Evolutionary conservation across 306 rosid species (phyloP).

Genomic region (Corylus heterophylla): DNA sequence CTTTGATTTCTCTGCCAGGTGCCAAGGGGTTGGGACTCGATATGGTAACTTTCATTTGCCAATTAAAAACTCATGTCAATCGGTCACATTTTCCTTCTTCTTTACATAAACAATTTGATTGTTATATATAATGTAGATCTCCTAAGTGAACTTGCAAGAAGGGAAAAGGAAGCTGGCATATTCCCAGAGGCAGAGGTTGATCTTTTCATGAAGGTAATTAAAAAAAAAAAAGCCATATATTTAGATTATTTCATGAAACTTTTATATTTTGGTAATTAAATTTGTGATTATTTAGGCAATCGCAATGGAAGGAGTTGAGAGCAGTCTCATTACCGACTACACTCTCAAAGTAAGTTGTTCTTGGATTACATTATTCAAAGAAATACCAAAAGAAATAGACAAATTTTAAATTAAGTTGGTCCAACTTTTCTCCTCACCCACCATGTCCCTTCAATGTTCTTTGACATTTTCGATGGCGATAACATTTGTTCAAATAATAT

Average conservation of each 20-base stretch:
- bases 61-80: too few species aligned
- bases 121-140: constrained; percentile 45
- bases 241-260: too few species aligned
- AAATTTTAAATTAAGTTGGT: not conserved
- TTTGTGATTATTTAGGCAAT: constrained; percentile 54
- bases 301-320: constrained; percentile 84
- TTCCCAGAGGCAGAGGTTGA: constrained; percentile 91
- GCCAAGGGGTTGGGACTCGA: constrained; percentile 92
- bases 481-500: too few species aligned
- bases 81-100: not conserved
- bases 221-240: too few species aligned
- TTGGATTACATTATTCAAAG: too few species aligned
- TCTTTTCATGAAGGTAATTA: constrained; percentile 89
- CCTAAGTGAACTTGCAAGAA: constrained; percentile 66
- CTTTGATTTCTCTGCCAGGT: constrained; percentile 88
- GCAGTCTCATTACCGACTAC: constrained; percentile 81
- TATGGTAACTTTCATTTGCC: constrained; percentile 49
- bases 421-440: constrained; percentile 32
- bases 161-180: constrained; percentile 82
- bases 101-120: not conserved
- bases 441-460: not conserved
- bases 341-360: constrained; percentile 64
- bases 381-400: not conserved
- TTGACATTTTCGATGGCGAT: constrained; percentile 2
- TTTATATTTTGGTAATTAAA: too few species aligned